Percentiles rank a stretch among this genome's conserved stretches.
Evolutionary conservation across 208 protist species (phyloP).

Genomic region (Crithidia bombi): DNA sequence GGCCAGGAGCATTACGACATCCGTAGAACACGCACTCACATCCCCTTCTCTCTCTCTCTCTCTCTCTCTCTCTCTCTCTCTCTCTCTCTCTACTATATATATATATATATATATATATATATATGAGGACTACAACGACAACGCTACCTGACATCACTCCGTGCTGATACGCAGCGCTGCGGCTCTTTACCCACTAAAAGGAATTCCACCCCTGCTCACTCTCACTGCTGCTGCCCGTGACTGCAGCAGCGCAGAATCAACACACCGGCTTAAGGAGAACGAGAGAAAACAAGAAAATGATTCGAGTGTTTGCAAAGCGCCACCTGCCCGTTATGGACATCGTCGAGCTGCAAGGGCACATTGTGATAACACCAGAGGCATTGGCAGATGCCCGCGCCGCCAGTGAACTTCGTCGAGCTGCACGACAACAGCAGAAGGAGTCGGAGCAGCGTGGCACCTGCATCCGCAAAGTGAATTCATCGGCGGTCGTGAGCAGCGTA

Average conservation of each 20-base stretch:
- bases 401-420: constrained; percentile 5
- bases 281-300: constrained; percentile 33
- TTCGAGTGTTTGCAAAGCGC: constrained; percentile 51
- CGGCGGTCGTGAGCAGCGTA: background rate
- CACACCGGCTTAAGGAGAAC: constrained; percentile 14
- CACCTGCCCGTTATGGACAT: constrained; percentile 65
- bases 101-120: constrained; percentile 25
- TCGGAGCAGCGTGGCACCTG: background rate
- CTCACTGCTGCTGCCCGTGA: too few species aligned
- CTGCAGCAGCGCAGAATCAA: too few species aligned
- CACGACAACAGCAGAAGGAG: background rate
- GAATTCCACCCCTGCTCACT: too few species aligned
- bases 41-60: too few species aligned
- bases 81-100: background rate
- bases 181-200: too few species aligned
- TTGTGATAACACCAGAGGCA: constrained; percentile 51
- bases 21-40: too few species aligned
- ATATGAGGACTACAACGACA: constrained; percentile 9
- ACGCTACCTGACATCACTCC: too few species aligned
- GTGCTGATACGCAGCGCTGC: too few species aligned
- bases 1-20: too few species aligned
- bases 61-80: too few species aligned
- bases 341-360: constrained; percentile 71
- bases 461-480: background rate
- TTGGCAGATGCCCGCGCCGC: constrained; percentile 21